Evolutionary conservation across 768 basidiomycete genomes (phyloP), one percentile per base, ranked within the genome.

Genomic region (Pisolithus microcarpus): DNA sequence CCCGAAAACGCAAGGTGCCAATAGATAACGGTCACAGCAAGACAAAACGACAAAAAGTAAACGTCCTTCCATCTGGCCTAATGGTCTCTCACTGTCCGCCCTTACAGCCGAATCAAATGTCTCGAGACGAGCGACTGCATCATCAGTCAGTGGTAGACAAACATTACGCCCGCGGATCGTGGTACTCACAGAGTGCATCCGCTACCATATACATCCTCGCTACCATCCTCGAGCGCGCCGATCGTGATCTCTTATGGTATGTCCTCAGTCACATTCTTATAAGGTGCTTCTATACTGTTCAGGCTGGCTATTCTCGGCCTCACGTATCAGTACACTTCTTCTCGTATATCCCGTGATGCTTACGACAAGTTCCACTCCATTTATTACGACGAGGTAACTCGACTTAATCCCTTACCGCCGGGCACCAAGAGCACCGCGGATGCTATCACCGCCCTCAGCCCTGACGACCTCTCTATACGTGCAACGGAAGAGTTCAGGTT

Each of bases 241-340:
- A 98, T 65, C 91, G 92, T 61, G 92, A 98, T 65, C 75, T 94
- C 7, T 73, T 98, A 43, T 99, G 96, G 96, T 92, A 60, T 45
- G 75, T 58, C 28, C 15, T 18, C 36, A 49, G 36, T 15, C 5
- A 43, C 24, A 28, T 18, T 8, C 26, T 15, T 39, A 43, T 48
- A 52, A 28, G 30, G 11, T 45, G 42, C 18, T 31, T 44, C 18
- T 51, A 62, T 55, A 54, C 50, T 5, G 0, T 9, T 11, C 63
- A 93, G 91, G 91, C 77, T 94, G 30, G 91, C 93, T 8, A 92
- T 97, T 56, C 76, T 98, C 43, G 92, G 93, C 39, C 75, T 97
- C 31, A 98, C 96, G 16, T 85, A 82, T 65, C 96, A 99, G 71
- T 98, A 97, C 65, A 79, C 79, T 39, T 82, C 87, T 28, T 82